Base-by-base conservation (phyloP, 2,329 filamentous ascomycete species). In the Pleurostoma richardsiae region DNA sequence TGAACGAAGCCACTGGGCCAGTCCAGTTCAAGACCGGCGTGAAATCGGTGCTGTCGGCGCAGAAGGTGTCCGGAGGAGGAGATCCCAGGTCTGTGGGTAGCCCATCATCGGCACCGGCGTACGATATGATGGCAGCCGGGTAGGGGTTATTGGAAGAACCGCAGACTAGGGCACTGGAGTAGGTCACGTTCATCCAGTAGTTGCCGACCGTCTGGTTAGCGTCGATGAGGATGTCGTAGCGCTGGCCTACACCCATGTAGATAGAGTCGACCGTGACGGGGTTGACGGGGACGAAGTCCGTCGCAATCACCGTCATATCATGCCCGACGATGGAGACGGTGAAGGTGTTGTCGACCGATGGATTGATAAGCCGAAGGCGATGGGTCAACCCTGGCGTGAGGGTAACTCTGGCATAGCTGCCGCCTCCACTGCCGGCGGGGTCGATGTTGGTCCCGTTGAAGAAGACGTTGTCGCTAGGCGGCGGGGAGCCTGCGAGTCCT, bases 201-300 rank as follows among this genome's bases (percentile, higher is more conserved):
- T 67, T 68, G 3, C 53, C 62, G 3, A 56, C 46, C 10, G 55
- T 49, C 46, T 62, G 49, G 47, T 55, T 58, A 27, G 67, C 73
- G 40, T 71, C 64, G 43, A 79, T 71, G 47, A 73, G 63, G 10
- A 77, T 60, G 51, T 77, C 72, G 51, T 65, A 66, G 26, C 69
- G 59, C 55, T 62, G 70, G 50, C 63, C 71, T 48, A 82, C 68
- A 29, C 64, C 75, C 10, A 83, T 63, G 43, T 70, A 74, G 26
- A 83, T 59, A 41, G 70, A 65, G 30, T 71, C 62, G 1, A 75
- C 74, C 1, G 66, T 67, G 54, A 73, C 72, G 4, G 80, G 74
- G 44, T 71, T 57, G 45, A 79, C 62, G 1, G 74, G 70, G 3
- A 80, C 74, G 39, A 78, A 70, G 54, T 81, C 78, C 40, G 68